These are phyloP conservation scores for Coniophora puteana DNA, from an alignment of 1,284 basidiomycete species.

Conservation along the genomic window DNA sequence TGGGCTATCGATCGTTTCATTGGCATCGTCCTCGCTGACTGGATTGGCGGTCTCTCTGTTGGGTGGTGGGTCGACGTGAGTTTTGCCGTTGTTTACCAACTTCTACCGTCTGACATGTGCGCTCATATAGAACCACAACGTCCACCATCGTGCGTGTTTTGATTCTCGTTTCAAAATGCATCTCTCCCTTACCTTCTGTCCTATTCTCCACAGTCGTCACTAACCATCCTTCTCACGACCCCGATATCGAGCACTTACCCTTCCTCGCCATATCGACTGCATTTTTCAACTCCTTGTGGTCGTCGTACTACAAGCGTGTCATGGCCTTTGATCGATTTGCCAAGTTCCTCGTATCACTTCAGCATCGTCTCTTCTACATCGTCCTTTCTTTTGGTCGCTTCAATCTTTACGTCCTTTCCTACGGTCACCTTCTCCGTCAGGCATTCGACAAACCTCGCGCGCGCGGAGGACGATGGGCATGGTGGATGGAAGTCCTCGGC, in stretches of 20 bases:
- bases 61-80: constrained; percentile 98
- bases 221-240: constrained; percentile 97
- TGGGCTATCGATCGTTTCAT: constrained; percentile 82
- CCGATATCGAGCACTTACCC: constrained; percentile 93
- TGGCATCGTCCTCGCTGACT: constrained; percentile 81
- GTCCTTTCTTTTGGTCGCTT: constrained; percentile 92
- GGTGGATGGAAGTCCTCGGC: constrained; percentile 66
- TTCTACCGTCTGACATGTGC: constrained; percentile 7
- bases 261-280: constrained; percentile 93
- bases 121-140: constrained; percentile 82
- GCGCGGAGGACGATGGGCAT: constrained; percentile 67
- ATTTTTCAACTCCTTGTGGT: constrained; percentile 86
- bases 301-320: constrained; percentile 91
- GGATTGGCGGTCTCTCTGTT: constrained; percentile 88
- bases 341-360: constrained; percentile 67
- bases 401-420: constrained; percentile 93
- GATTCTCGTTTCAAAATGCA: constrained; percentile 5
- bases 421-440: constrained; percentile 68
- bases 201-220: constrained; percentile 73
- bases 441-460: constrained; percentile 57
- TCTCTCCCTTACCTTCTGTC: constrained; percentile 14
- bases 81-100: constrained; percentile 19
- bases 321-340: constrained; percentile 79
- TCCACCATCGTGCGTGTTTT: constrained; percentile 78
- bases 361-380: constrained; percentile 94